Evolutionary conservation across 805 yeast species (phyloP), one percentile per base, ranked within the genome.

Genomic region (Nakazawaea ernobii): DNA sequence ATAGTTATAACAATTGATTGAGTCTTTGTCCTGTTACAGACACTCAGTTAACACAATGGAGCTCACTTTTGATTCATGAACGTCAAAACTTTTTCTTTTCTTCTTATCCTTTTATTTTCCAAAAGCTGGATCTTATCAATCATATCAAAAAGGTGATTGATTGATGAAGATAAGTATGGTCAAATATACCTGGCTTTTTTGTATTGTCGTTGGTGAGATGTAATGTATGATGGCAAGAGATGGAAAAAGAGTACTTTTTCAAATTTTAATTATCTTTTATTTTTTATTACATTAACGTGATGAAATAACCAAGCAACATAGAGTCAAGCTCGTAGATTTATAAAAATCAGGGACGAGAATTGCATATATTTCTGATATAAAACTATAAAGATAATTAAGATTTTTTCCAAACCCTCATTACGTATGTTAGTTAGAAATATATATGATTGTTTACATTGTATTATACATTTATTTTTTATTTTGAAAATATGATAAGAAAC

Each of bases 271-370:
- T 43, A 11, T 37, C 14, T 39, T 40, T 26, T 13, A 40, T 24
- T 47, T 20, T 20, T 8, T 15, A 28, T 40, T 53, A 50, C 48
- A 48, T 52, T 60, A 53, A 55, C 46, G 74, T 83, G 91, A 84
- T 84, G 91, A 84, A 76, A 82, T 79, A 71, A 69, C 65, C 72
- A 79, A 77, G 85, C 82, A 79, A 81, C 86, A 82, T 82, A 82
- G 91, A 84, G 91, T 84, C 91, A 84, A 84, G 91, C 90, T 84
- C 91, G 74, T 87, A 83, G 84, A 72, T 65, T 59, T 55, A 60
- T 60, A 58, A 54, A 52, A 58, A 55, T 60, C 70, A 51, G 66
- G 77, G 91, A 84, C 80, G 90, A 84, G 86, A 81, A 65, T 79
- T 82, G 86, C 86, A 74, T 4, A 53, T 43, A 39, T 51, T 52